Evolutionary conservation across 345 rosid genomes (phyloP).

Genomic region (Moringa oleifera): DNA sequence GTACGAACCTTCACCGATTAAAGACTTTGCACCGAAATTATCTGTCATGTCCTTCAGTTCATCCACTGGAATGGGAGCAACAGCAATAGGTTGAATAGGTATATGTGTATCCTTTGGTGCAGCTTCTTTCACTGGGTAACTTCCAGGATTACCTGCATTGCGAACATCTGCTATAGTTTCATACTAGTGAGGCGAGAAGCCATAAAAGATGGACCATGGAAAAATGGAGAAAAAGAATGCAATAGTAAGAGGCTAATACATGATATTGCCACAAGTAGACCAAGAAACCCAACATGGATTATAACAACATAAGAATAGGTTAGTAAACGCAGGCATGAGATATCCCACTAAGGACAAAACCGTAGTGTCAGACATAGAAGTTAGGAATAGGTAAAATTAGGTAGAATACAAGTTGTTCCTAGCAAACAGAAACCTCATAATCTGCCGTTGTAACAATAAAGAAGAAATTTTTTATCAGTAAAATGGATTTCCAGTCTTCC

Average conservation of each 20-base stretch:
- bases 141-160: slow-evolving; percentile 42
- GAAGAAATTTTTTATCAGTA: too few species aligned
- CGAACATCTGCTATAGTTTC: background rate
- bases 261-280: background rate
- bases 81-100: slow-evolving; percentile 48
- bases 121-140: slow-evolving; percentile 33
- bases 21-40: slow-evolving; percentile 53
- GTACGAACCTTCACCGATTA: slow-evolving; percentile 90
- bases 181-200: background rate
- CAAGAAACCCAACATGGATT: background rate
- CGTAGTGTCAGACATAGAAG: too few species aligned
- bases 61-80: slow-evolving; percentile 51
- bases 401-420: background rate
- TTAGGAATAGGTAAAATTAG: too few species aligned
- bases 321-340: too few species aligned
- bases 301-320: too few species aligned
- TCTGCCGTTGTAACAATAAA: too few species aligned
- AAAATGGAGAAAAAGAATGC: slow-evolving; percentile 1
- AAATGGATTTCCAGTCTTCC: too few species aligned
- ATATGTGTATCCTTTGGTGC: slow-evolving; percentile 31
- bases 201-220: background rate
- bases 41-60: slow-evolving; percentile 66
- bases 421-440: too few species aligned
- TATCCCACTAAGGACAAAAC: too few species aligned
- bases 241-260: background rate